Base-by-base conservation (phyloP, 2,329 filamentous ascomycete species). In the Cordyceps fumosorosea region DNA sequence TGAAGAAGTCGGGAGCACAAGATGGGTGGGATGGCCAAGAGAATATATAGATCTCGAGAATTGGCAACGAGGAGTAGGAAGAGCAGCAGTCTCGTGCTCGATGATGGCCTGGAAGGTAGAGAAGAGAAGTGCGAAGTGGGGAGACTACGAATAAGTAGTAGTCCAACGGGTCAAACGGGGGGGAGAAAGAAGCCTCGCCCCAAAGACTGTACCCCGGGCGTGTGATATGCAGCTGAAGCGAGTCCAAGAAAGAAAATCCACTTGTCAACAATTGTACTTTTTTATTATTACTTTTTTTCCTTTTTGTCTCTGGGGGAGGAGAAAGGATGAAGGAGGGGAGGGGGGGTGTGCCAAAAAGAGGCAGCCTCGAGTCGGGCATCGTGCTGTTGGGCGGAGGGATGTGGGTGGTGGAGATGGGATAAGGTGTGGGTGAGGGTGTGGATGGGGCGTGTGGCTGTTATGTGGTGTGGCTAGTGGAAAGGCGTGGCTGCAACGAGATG, bases 41-140 rank as follows among this genome's bases (percentile, higher is more conserved):
- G n/a, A 42, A 47, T 29, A 47, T 47, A 48, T 47, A 47, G 6
- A 47, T 45, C 5, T 44, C 40, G 16, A 29, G 37, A 24, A 24
- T 34, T 48, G 24, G 26, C 5, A 54, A 18, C 34, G 34, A 54
- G 12, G 53, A 44, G 53, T 5, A 14, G 20, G 18, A 18, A 26
- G 48, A 20, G 18, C 37, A 45, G 10, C 40, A 59, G 56, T 58
- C 44, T 54, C 52, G 52, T 54, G 52, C 32, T 54, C 10, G 14
- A 54, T 53, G n/a, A 53, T 40, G 32, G 26, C 34, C 51, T 14
- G n/a, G 51, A 5, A 37, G 29, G 56, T 42, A n/a, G 47, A 52
- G 56, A 51, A 42, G 11, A 45, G 47, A 59, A 51, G 56, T 59
- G 56, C 56, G 56, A 51, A 59, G 56, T 59, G 56, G 56, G 44